Base-by-base conservation (phyloP, 2,329 filamentous ascomycete genomes). In the Aspergillus costaricaensis region DNA sequence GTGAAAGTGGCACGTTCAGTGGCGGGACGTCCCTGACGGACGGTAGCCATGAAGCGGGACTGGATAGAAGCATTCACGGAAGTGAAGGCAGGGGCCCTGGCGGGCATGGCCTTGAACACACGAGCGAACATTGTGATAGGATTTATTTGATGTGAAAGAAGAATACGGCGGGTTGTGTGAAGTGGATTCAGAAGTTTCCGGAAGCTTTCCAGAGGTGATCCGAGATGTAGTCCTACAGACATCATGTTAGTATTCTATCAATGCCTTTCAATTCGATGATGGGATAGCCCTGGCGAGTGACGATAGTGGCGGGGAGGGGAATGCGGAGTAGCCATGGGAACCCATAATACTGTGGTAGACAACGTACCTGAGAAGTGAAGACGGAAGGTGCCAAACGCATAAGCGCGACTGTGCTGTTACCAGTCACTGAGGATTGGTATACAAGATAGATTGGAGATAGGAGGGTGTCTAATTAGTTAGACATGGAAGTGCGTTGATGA, bases 1-100 rank as follows among this genome's bases (percentile, higher is more conserved):
- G 94, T 98, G 74, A 99, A 91, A 61, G 95, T 98, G 65, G 95
- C 95, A 71, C 91, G 85, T 71, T 92, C 89, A 72, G 86, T 86
- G 49, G 87, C 85, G 64, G 87, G 87, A 62, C 88, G 86, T 66
- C 88, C 92, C 65, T 88, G 92, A 63, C 86, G 84, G 67, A 90
- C 85, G 49, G 88, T 89, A 63, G 88, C 88, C 74, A 89, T 80
- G 74, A 80, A 84, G 57, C 78, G 77, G 59, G 74, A 68, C 68
- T 76, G 75, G 62, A 72, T 66, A 50, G 71, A 70, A 48, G 68
- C 66, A 65, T 74, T 76, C 68, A 76, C 68, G 62, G 71, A 67
- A 59, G 72, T 76, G 72, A 81, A 78, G 68, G 78, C 75, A 67
- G 80, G 79, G 64, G 74, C 74, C 77, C 80, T 77, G 69, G 72